A percentile compares a stretch with the other conserved stretches of the same genome.
Conservation (phyloP, 2,329 filamentous ascomycete genomes). For the Dactylonectria estremocensis region DNA sequence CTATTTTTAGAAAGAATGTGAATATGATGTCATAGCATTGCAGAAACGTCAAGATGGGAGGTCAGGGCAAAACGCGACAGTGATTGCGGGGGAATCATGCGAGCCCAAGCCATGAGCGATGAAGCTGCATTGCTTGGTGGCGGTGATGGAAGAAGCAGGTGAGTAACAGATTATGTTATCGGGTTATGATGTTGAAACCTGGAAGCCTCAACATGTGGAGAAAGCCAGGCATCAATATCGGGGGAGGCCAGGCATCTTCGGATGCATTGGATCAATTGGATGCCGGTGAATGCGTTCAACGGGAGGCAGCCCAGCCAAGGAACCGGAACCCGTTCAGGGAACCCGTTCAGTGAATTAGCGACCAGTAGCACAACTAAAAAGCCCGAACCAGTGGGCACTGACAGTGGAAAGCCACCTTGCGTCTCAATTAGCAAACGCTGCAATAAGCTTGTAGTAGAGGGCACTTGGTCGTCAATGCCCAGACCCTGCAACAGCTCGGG, state of each 20-base stretch:
- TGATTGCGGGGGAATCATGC: not conserved
- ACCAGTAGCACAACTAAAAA: no score
- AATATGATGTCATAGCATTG: not conserved
- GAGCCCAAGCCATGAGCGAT: not conserved
- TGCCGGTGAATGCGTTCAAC: not conserved
- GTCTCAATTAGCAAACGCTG: not conserved
- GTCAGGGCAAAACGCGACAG: not conserved
- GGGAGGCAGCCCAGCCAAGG: not conserved
- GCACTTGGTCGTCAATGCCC: not conserved
- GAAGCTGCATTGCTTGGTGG: not conserved
- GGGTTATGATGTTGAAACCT: not conserved
- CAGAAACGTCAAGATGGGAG: not conserved
- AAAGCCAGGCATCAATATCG: constrained; percentile 20
- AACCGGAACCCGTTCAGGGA: not conserved
- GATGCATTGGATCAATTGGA: not conserved
- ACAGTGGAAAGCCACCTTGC: not conserved
- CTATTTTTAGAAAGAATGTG: not conserved
- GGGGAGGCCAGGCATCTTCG: not conserved
- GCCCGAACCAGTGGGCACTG: not conserved
- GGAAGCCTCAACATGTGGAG: not conserved
- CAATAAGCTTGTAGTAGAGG: not conserved
- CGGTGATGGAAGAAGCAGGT: not conserved
- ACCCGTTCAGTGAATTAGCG: not conserved
- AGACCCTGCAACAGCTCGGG: constrained; percentile 1
- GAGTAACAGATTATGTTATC: not conserved